Base-by-base conservation (phyloP, 768 basidiomycete species). In the Podaxis sp. region DNA sequence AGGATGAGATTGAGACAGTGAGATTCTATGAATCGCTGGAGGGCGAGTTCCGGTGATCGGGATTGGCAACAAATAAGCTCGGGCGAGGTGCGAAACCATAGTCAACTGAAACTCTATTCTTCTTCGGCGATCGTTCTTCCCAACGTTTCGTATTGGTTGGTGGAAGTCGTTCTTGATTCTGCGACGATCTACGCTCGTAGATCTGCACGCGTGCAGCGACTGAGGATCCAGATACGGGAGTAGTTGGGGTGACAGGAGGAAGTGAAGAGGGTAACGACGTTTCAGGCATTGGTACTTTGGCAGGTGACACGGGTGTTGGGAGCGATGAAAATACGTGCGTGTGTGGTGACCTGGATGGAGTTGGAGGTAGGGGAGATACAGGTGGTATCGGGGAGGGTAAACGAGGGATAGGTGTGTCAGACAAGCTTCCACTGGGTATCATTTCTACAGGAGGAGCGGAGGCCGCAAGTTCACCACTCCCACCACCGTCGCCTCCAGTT, bases 11-110 rank as follows among this genome's bases (percentile, higher is more conserved):
- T n/a, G 5, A 33, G 19, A 50, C 22, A 22, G 13, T 66, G 15
- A 59, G 63, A 37, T 70, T 70, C 50, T 67, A 65, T 36, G 49
- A 63, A 2, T 61, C 65, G 52, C 54, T 38, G 15, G 61, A 62
- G 41, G 27, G 41, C 7, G 55, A 62, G 38, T 27, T 57, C 13
- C 73, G 68, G 57, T 75, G 68, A 68, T 89, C 87, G 17, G 91
- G 90, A 73, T 93, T 93, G 24, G 89, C 88, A 56, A 93, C 80
- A 66, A 84, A 93, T 33, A 93, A 77, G 64, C 84, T 84, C 19
- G 83, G 74, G 63, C 82, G 80, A 24, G 85, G 84, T 38, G 80
- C 86, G 37, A 92, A 79, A 12, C 89, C 90, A 70, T 92, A 93
- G 27, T 82, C 79, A 40, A 86, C 76, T 47, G 71, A 72, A 13